Evolutionary conservation across 2,329 filamentous ascomycete species (phyloP).

Genomic region (Aspergillus pseudoviridinutans): DNA sequence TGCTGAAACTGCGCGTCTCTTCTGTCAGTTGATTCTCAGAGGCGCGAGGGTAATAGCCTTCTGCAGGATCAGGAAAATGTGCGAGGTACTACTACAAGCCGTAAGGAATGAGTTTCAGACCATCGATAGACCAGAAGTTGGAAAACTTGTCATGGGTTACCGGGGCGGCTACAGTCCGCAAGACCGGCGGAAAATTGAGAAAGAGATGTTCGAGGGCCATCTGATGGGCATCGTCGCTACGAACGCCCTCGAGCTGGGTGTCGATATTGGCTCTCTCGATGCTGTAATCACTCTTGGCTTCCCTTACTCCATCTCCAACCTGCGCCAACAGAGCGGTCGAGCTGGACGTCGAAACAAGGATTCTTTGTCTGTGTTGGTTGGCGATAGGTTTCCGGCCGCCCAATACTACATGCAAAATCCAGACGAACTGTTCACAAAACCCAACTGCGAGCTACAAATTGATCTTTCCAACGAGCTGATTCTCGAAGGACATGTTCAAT

Average conservation of each 20-base stretch:
- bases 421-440: constrained; percentile 83
- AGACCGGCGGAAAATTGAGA: constrained; percentile 82
- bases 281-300: constrained; percentile 93
- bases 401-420: constrained; percentile 98
- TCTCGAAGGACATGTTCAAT: constrained; percentile 90
- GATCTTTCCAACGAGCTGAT: constrained; percentile 91
- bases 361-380: constrained; percentile 83
- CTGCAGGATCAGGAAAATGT: constrained; percentile 80
- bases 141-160: constrained; percentile 85
- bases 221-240: constrained; percentile 91
- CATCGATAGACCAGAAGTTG: constrained; percentile 70
- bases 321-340: constrained; percentile 89
- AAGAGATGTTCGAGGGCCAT: constrained; percentile 95
- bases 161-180: constrained; percentile 91
- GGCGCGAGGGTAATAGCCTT: constrained; percentile 93
- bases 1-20: constrained; percentile 80
- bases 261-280: constrained; percentile 92
- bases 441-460: constrained; percentile 83
- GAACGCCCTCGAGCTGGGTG: constrained; percentile 84
- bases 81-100: constrained; percentile 76
- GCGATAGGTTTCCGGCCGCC: constrained; percentile 84
- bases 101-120: constrained; percentile 72
- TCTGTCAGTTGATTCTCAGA: constrained; percentile 82
- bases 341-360: constrained; percentile 91
- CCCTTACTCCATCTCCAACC: constrained; percentile 89